These are phyloP conservation scores for Viola pubescens DNA, from an alignment of 441 rosid species.

Conservation along the genomic window DNA sequence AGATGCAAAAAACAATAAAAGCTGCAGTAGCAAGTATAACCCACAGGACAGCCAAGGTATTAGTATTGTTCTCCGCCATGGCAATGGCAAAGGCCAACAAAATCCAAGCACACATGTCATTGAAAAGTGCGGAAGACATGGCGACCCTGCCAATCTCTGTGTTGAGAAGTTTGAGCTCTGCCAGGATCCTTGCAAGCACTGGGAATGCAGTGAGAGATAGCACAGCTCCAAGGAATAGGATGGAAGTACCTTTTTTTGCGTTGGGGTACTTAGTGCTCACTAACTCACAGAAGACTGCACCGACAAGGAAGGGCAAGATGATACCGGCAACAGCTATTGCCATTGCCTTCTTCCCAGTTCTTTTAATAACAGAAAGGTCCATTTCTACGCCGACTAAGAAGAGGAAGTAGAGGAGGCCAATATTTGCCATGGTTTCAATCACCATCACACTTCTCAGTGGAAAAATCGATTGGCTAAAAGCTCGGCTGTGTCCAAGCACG, in stretches of 20 bases:
- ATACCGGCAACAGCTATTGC: slow-evolving; percentile 68
- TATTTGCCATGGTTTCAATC: slow-evolving; percentile 95
- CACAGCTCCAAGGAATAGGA: slow-evolving; percentile 82
- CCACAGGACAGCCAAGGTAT: slow-evolving; percentile 61
- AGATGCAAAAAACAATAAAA: slow-evolving; percentile 48
- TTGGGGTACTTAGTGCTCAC: slow-evolving; percentile 11
- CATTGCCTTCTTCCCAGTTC: slow-evolving; percentile 54
- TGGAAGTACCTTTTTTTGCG: slow-evolving; percentile 42
- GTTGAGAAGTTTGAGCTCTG: slow-evolving; percentile 83
- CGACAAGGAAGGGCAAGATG: slow-evolving; percentile 66
- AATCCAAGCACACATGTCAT: slow-evolving; percentile 89
- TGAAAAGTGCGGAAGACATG: slow-evolving; percentile 85
- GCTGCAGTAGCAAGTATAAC: slow-evolving; percentile 52
- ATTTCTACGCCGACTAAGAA: slow-evolving; percentile 94
- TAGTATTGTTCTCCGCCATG: slow-evolving; percentile 50
- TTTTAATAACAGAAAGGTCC: slow-evolving; percentile 64
- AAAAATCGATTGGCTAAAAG: slow-evolving; percentile 42
- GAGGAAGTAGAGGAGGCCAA: slow-evolving; percentile 81
- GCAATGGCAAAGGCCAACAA: slow-evolving; percentile 78
- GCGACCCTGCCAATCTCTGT: slow-evolving; percentile 82
- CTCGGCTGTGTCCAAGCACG: slow-evolving; percentile 41
- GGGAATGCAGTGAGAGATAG: slow-evolving; percentile 95
- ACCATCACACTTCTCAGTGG: slow-evolving; percentile 93
- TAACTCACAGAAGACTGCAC: slow-evolving; percentile 48
- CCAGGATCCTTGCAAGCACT: slow-evolving; percentile 76